Percentiles rank a stretch among this genome's conserved stretches.
Conservation (phyloP, 192 early-diverging fungal species). For the Entomortierella lignicola region DNA sequence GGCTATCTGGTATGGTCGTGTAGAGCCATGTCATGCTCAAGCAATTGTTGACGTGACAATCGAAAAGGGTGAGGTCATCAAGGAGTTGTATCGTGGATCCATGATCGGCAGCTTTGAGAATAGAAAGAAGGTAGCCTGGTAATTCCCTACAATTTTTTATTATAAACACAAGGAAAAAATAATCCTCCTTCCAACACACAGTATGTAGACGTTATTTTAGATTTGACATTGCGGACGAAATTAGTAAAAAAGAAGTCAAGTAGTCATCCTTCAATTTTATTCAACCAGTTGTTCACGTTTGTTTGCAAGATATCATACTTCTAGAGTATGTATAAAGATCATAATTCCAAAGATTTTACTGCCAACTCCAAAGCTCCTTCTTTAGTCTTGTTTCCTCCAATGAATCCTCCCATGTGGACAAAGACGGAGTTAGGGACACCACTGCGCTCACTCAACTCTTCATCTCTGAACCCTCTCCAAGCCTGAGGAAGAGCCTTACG, state of each 20-base stretch:
- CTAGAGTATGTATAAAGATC: too few species aligned
- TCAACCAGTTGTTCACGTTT: too few species aligned
- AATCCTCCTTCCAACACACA: neutral
- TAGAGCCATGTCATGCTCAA: slow-evolving; percentile 61
- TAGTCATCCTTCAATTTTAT: too few species aligned
- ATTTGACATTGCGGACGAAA: slow-evolving; percentile 19
- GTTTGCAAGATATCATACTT: too few species aligned
- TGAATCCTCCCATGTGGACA: slow-evolving; percentile 77
- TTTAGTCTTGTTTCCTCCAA: slow-evolving; percentile 72
- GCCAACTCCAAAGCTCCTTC: slow-evolving; percentile 83
- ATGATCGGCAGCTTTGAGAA: slow-evolving; percentile 64
- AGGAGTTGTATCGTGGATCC: slow-evolving; percentile 64
- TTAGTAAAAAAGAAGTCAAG: too few species aligned
- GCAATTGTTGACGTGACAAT: slow-evolving; percentile 66
- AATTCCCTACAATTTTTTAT: neutral
- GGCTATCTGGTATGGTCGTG: slow-evolving; percentile 71
- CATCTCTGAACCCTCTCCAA: slow-evolving; percentile 87
- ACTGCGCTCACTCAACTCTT: slow-evolving; percentile 79
- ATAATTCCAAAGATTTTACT: slow-evolving; percentile 65
- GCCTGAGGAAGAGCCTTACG: slow-evolving; percentile 48
- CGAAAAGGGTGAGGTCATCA: slow-evolving; percentile 59
- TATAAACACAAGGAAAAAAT: too few species aligned
- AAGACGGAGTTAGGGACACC: slow-evolving; percentile 87
- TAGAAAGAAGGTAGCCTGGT: slow-evolving; percentile 44
- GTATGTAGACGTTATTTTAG: neutral